Evolutionary conservation across 108 stramenopile genomes (phyloP), one percentile per base, ranked within the genome.

Genomic region (Mediolabrus comicus): DNA sequence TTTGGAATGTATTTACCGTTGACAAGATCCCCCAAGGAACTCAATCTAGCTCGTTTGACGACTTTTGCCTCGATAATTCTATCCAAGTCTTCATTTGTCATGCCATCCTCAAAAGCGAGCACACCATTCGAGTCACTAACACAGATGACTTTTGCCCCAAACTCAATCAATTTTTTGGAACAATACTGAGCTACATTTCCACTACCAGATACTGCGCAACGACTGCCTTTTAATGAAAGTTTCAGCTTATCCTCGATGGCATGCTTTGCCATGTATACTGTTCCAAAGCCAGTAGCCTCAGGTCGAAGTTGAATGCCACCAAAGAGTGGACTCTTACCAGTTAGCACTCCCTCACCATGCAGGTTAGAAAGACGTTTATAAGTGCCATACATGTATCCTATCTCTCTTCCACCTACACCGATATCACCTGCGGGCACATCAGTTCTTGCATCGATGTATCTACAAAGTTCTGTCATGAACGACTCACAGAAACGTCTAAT

Each of bases 341-440:
- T 92, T 35, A 92, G 74, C 39, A 88, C 84, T 38, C 82, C 88
- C 53, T 85, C 86, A 7, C 87, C 87, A 49, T 89, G 88, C 35
- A 69, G 73, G 54, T 89, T 89, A 17, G 84, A 72, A 2, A 89
- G 72, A 35, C 83, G 64, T 55, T 92, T 92, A 83, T 92, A 92
- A 24, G 86, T 84, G 12, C 91, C 91, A 54, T 87, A 89, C 82
- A 92, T 75, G 77, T 82, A 89, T 35, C 91, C 91, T 43, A 92
- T 88, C 59, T 92, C 91, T 54, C 81, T 74, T 17, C 89, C 92
- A 8, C 92, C 89, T 0, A 93, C 92, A 41, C 92, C 92, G 67
- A 93, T 93, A 61, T 93, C 92, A 33, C 92, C 92, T 10, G 92
- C 92, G 14, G 92, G 92, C 31, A 93, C 88, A 77, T 93, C 91